Base-by-base conservation (phyloP, 345 rosid species). In the Cochlearia excelsa region DNA sequence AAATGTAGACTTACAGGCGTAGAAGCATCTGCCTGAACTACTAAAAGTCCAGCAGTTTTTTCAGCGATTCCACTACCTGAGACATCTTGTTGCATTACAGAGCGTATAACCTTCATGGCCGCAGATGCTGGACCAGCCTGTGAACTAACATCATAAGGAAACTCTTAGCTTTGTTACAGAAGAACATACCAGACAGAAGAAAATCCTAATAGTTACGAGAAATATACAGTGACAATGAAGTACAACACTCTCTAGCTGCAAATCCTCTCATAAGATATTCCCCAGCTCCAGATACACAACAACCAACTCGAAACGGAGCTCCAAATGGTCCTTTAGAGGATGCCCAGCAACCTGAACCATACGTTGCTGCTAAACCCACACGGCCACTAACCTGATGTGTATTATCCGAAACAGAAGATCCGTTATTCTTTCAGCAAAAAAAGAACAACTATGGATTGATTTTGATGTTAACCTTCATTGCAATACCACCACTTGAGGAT, bases 341-440 rank as follows among this genome's bases (percentile, higher is more conserved):
- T 54, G 97, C 99, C 99, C 99, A 93, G 59, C 97, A 89, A 33
- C 99, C 99, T 39, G 90, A 82, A 61, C 99, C 99, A 68, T 93
- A 85, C 69, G 73, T 81, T 49, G 86, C 95, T 50, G 94, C 99
- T 71, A 93, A 71, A 56, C 99, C 99, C 54, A 93, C 91, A 64
- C 99, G 97, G 3, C 99, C 99, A 38, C 85, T 71, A 33, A 85
- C 81, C 99, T 93, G 81, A 57, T 38, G 59, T 31, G 11, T 30
- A 68, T 27, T 5, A 58, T 34, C 34, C 45, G 42, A 38, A 52
- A 39, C 55, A 57, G 11, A 5, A 51, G 2, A 49, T 44, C 23
- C 37, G 30, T 26, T 51, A 45, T 51, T 41, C 57, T 46, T 11
- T 37, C 16, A 11, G 28, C 35, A 38, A 58, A 7, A 50, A 8